phyloP scores from a whole-genome alignment of 768 basidiomycete genomes.

The Trametes elegans region DNA sequence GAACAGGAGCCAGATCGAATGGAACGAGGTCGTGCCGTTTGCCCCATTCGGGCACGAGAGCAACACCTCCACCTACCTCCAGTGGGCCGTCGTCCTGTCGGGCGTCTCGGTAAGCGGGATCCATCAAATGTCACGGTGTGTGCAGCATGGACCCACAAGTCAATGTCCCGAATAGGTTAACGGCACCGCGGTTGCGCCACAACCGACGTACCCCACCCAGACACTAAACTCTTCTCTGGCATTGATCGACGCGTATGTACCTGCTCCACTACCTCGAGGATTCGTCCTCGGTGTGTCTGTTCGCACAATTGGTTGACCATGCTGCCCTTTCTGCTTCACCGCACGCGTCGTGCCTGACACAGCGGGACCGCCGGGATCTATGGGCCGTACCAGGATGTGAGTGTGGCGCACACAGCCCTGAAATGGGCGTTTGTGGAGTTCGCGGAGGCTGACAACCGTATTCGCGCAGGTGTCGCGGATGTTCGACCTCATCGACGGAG shows the following conservation, averaged over 20 bases:
- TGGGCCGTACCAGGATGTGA: slow-evolving; percentile 76
- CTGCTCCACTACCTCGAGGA: background rate
- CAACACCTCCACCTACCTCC: slow-evolving; percentile 67
- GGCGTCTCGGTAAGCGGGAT: slow-evolving; percentile 47
- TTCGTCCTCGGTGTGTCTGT: background rate
- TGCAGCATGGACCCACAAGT: slow-evolving; percentile 1
- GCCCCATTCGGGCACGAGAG: slow-evolving; percentile 56
- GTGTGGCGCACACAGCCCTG: too few species aligned
- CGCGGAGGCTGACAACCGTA: background rate
- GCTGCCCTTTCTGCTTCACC: background rate
- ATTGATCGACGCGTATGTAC: slow-evolving; percentile 67
- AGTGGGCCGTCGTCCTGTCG: slow-evolving; percentile 68
- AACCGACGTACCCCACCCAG: slow-evolving; percentile 61
- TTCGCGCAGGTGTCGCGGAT: slow-evolving; percentile 59
- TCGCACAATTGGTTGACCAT: background rate
- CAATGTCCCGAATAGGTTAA: slow-evolving; percentile 48
- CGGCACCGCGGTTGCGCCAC: slow-evolving; percentile 46
- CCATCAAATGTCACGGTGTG: background rate
- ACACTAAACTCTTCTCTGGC: slow-evolving; percentile 60
- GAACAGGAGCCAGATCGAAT: slow-evolving; percentile 57
- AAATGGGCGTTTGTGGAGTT: slow-evolving; percentile 13
- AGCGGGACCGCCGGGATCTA: slow-evolving; percentile 73
- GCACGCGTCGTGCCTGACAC: slow-evolving; percentile 4
- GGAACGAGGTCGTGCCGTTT: slow-evolving; percentile 77
- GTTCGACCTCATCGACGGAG: slow-evolving; percentile 55